Evolutionary conservation across 257 asterid species (phyloP), one percentile per base, ranked within the genome.

Genomic region (Fraxinus anomala): DNA sequence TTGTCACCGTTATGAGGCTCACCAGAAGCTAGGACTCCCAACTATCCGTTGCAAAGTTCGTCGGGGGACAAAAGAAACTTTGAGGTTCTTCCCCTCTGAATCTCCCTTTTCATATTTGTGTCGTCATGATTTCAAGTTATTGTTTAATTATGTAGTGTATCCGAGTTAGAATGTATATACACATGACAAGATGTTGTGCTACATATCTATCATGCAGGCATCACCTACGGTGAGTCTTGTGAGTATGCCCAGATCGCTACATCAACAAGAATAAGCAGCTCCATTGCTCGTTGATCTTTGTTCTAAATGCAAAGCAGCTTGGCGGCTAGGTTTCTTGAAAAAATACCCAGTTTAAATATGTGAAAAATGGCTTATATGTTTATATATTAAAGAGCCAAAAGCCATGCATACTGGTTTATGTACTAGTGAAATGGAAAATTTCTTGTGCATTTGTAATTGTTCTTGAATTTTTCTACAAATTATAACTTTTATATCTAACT

Each of bases 1-100:
- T 51, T 95, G 98, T 80, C 99, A 95, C 82, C 90, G 99, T 37
- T 95, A 87, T 14, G 98, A 95, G 86, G 99, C 99, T 83, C 99
- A 93, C 82, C 98, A 95, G 85, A 89, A 79, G 73, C 88, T 95
- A 6, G 98, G 98, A 23, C 89, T 95, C 23, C 93, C 96, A 42
- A 91, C 97, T 14, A 95, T 95, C 73, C 94, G 96, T 31, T 93
- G 99, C 90, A 93, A 89, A 84, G 83, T 95, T 75, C 96, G 98
- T 23, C 96, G 99, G 19, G 98, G 98, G 77, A 95, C 99, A 21
- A 93, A 91, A 89, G 99, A 90, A 85, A 95, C 97, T 44, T 73
- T 93, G 74, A 95, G 98, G 98, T 94, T 51, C 51, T 28, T 14
- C 33, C 16, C 79, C 6, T 68, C 13, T 33, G 59, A 19, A 61